Evolutionary conservation across 2,329 filamentous ascomycete species (phyloP).

Genomic region (Fusarium setosum): DNA sequence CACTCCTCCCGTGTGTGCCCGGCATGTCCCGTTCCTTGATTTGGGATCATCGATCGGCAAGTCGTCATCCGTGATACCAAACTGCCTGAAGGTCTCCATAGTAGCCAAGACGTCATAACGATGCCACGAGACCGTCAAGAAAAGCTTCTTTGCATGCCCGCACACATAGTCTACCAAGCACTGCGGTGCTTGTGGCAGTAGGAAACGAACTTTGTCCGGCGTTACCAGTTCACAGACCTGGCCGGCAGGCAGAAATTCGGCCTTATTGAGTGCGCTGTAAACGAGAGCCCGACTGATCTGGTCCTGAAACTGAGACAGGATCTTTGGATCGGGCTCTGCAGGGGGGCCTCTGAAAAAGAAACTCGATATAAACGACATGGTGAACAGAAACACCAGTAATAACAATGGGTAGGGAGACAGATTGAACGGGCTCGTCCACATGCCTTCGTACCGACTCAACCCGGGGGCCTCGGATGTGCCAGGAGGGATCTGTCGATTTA

Average conservation of each 20-base stretch:
- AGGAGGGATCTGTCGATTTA: too few relatives aligned
- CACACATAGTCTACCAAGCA: not conserved
- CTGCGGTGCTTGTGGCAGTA: not conserved
- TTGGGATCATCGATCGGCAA: constrained; percentile 9
- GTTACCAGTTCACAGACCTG: not conserved
- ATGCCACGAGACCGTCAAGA: not conserved
- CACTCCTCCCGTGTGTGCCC: not conserved
- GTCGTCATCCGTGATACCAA: not conserved
- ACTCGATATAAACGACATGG: not conserved
- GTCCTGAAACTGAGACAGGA: not conserved
- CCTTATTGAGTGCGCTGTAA: not conserved
- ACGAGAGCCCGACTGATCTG: not conserved
- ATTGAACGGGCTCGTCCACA: not conserved
- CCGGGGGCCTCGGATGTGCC: too few relatives aligned
- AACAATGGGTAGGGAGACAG: not conserved
- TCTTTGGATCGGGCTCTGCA: not conserved
- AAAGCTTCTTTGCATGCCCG: not conserved
- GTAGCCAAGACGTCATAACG: not conserved
- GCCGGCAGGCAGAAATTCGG: not conserved
- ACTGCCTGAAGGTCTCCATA: not conserved
- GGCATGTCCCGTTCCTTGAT: not conserved
- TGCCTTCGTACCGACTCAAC: too few relatives aligned
- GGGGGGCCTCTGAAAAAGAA: not conserved
- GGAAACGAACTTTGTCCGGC: not conserved
- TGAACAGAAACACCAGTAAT: not conserved